Base-by-base conservation (phyloP, 805 yeast species). In the Kodamaea neixiangensis region DNA sequence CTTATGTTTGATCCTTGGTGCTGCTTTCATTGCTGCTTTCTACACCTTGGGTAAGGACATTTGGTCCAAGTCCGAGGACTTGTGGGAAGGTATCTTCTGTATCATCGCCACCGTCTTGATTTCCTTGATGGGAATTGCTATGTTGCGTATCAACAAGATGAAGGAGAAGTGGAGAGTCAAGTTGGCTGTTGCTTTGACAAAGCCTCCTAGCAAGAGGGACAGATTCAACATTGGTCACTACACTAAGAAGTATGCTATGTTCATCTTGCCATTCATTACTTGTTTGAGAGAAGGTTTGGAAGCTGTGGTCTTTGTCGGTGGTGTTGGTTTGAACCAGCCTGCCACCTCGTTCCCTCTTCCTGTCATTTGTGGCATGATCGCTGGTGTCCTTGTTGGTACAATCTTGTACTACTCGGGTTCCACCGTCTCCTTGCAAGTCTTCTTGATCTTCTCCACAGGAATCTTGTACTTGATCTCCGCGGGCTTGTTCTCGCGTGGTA, bases 241-340 rank as follows among this genome's bases (percentile, higher is more conserved):
- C 60, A 59, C 85, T 39, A 83, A 82, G 66, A 89, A 88, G 69
- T 92, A 93, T 68, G 82, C 92, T 52, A 83, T 93, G 94, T 90
- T 91, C 63, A 68, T 93, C 53, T 79, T 93, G 58, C 97, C 99
- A 10, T 88, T 89, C 60, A 78, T 93, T 65, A 93, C 99, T 25
- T 86, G 89, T 56, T 78, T 93, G 56, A 86, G 99, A 82, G 99
- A 93, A 79, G 99, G 99, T 71, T 78, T 92, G 59, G 97, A 92
- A 78, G 97, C 97, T 40, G 92, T 92, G 53, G 96, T 92, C 42
- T 92, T 92, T 63, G 94, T 92, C 51, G 97, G 97, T 48, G 97
- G 97, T 74, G 97, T 94, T 44, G 96, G 96, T 67, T 77, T 90
- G 54, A 64, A 54, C 40, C 49, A 55, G 7, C 65, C 66, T n/a